These are phyloP conservation scores for Suhomyces kilbournensis DNA, from an alignment of 805 yeast genomes.

Conservation along the genomic window DNA sequence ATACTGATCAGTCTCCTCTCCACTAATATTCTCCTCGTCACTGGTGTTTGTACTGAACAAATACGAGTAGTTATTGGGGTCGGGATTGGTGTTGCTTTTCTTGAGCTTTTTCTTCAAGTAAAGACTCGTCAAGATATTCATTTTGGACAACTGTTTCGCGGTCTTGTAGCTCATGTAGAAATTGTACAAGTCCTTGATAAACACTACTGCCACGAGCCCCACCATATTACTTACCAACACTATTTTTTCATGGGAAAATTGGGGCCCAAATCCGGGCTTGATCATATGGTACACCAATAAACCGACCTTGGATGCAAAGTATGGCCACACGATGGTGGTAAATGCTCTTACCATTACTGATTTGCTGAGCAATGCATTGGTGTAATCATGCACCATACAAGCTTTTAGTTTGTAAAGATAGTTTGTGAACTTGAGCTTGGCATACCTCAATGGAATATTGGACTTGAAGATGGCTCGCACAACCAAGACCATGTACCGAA, in stretches of 20 bases:
- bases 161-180: slow-evolving; percentile 27
- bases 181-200: slow-evolving; percentile 33
- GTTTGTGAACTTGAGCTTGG: slow-evolving; percentile 8
- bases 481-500: background rate
- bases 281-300: slow-evolving; percentile 13
- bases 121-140: slow-evolving; percentile 19
- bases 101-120: slow-evolving; percentile 1
- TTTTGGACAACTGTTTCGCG: slow-evolving; percentile 26
- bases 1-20: slow-evolving; percentile 5
- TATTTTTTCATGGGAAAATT: slow-evolving; percentile 12
- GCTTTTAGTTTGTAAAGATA: slow-evolving; percentile 27
- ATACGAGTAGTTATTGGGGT: background rate
- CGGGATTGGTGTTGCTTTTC: background rate
- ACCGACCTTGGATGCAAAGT: slow-evolving; percentile 33
- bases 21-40: slow-evolving; percentile 3
- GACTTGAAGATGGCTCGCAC: background rate
- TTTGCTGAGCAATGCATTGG: slow-evolving; percentile 19
- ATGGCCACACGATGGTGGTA: slow-evolving; percentile 42
- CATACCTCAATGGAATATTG: slow-evolving; percentile 2
- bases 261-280: slow-evolving; percentile 2
- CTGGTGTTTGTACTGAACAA: background rate
- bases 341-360: slow-evolving; percentile 26
- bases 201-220: slow-evolving; percentile 31
- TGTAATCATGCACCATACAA: slow-evolving; percentile 34
- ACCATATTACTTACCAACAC: slow-evolving; percentile 29